These are phyloP conservation scores for Fusarium longipes DNA, from an alignment of 2,329 filamentous ascomycete genomes.

Conservation along the genomic window DNA sequence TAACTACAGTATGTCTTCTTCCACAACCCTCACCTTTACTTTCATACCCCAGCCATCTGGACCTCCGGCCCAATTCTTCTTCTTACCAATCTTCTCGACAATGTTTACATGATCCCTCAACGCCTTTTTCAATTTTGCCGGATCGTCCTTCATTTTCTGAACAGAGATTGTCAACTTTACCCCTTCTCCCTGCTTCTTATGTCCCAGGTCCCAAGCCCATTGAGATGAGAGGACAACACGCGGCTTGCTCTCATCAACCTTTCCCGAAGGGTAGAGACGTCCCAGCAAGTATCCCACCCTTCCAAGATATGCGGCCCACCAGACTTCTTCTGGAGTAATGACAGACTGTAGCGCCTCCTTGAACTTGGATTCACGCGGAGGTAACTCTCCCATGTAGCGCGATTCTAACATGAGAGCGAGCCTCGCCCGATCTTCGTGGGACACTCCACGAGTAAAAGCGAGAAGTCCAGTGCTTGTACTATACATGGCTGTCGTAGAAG, in stretches of 20 bases:
- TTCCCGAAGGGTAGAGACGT: constrained; percentile 18
- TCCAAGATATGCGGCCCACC: constrained; percentile 28
- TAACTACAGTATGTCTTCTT: constrained; percentile 20
- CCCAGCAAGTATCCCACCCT: constrained; percentile 21
- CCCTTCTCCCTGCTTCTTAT: constrained; percentile 13
- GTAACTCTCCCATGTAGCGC: constrained; percentile 28
- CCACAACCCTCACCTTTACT: constrained; percentile 19
- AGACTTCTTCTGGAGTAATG: constrained; percentile 24
- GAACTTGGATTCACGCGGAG: constrained; percentile 16
- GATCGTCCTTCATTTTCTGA: constrained; percentile 24
- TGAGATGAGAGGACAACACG: constrained; percentile 21
- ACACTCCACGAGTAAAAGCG: constrained; percentile 17
- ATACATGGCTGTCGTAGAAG: constrained; percentile 24
- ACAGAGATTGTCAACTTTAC: constrained; percentile 16
- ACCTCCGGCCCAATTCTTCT: constrained; percentile 30
- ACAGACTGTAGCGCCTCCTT: constrained; percentile 19
- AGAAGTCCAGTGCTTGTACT: constrained; percentile 24
- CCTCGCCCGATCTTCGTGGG: constrained; percentile 21
- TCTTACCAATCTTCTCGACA: constrained; percentile 27
- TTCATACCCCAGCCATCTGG: constrained; percentile 26
- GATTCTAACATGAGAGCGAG: constrained; percentile 29
- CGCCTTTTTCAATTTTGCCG: constrained; percentile 20
- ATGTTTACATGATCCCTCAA: constrained; percentile 20
- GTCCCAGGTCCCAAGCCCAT: constrained; percentile 23
- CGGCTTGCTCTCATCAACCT: constrained; percentile 20